These are phyloP conservation scores for Apiotrichum montevideense DNA, from an alignment of 1,284 basidiomycete genomes.

Conservation along the genomic window DNA sequence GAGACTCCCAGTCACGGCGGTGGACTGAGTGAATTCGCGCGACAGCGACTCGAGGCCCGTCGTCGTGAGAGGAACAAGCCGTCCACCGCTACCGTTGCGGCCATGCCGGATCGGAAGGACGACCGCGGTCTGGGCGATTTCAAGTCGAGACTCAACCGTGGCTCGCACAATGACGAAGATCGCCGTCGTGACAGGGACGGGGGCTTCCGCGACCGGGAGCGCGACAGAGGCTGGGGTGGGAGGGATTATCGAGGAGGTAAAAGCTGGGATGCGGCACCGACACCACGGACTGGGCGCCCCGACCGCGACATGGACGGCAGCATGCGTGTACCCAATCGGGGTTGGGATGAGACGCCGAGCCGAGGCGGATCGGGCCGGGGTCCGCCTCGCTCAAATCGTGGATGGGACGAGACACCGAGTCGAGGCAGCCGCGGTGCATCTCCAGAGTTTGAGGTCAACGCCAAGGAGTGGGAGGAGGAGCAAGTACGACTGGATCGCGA, in stretches of 20 bases:
- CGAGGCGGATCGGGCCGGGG: conserved; percentile 44
- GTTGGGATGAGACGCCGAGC: conserved; percentile 84
- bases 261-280: conserved; percentile 49
- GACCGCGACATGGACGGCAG: conserved; percentile 61
- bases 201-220: conserved; percentile 1
- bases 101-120: conserved; percentile 20
- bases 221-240: conserved; percentile 8
- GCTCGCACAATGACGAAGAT: conserved; percentile 51
- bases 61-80: conserved; percentile 60
- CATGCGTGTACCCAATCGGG: conserved; percentile 77
- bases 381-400: conserved; percentile 17
- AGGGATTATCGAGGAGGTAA: conserved; percentile 23
- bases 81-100: conserved; percentile 23
- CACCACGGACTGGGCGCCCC: conserved; percentile 60
- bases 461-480: conserved; percentile 90
- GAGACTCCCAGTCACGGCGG: conserved; percentile 92
- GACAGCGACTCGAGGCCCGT: conserved; percentile 67
- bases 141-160: conserved; percentile 38
- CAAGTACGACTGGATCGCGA: conserved; percentile 81
- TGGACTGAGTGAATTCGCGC: conserved; percentile 70
- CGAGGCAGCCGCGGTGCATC: conserved; percentile 54
- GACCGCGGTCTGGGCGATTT: conserved; percentile 42
- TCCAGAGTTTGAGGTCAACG: conserved; percentile 47
- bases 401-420: conserved; percentile 82
- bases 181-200: conserved; percentile 12